A percentile compares a stretch with the other conserved stretches of the same genome.
These are phyloP conservation scores for Cucumis sativus DNA, from an alignment of 306 rosid species.

Conservation along the genomic window Cucumber_9930_V3 NC_026660.2:8845501-8846000, in stretches of 20 bases:
- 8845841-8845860: too few species aligned
- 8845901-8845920: too few species aligned
- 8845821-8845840: too few species aligned
- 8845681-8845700: too few species aligned
- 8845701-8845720: neutral
- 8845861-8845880: too few species aligned
- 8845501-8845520: neutral
- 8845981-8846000: too few species aligned
- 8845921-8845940: too few species aligned
- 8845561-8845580: neutral
- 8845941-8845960: too few species aligned
- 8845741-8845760: neutral
- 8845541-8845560: neutral
- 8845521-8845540: neutral
- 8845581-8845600: neutral
- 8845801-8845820: neutral
- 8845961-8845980: too few species aligned
- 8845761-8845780: neutral
- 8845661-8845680: neutral
- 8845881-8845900: too few species aligned
- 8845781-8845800: neutral
- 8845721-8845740: neutral
- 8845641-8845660: conserved; percentile 5
- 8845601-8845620: too few species aligned
- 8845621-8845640: neutral